phyloP scores from a whole-genome alignment of 768 basidiomycete genomes.

The Pholiota molesta region DNA sequence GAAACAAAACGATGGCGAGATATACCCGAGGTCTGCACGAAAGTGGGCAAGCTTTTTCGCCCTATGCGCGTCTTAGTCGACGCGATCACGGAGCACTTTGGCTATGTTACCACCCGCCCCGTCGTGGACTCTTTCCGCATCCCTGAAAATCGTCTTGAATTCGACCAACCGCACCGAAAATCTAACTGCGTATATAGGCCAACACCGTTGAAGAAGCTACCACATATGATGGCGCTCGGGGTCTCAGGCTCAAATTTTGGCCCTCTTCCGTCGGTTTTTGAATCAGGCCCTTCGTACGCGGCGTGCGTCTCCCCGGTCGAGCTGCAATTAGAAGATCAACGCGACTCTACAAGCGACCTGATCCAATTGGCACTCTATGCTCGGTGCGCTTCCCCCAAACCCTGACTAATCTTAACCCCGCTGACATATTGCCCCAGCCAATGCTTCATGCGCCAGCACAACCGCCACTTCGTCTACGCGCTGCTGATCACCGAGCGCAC shows the following conservation, averaged over 20 bases:
- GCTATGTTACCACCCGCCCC: not conserved
- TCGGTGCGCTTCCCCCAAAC: constrained; percentile 5
- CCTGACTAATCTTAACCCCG: too few relatives aligned
- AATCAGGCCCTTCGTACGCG: constrained; percentile 3
- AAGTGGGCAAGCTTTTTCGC: not conserved
- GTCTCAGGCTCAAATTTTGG: constrained; percentile 3
- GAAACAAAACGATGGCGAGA: not conserved
- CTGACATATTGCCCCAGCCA: constrained; percentile 5
- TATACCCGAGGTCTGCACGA: not conserved
- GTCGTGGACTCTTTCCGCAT: constrained; percentile 1
- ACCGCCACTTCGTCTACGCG: constrained; percentile 23
- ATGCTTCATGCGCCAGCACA: constrained; percentile 23
- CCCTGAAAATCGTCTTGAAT: not conserved
- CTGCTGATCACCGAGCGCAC: constrained; percentile 16
- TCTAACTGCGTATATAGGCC: too few relatives aligned
- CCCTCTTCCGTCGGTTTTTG: not conserved
- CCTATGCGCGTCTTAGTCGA: constrained; percentile 1
- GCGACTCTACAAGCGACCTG: not conserved
- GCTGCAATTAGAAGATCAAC: constrained; percentile 6
- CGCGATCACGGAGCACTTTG: not conserved
- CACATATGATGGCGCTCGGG: constrained; percentile 2
- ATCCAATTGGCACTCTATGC: constrained; percentile 21
- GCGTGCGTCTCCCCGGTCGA: constrained; percentile 12
- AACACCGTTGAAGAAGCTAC: not conserved
- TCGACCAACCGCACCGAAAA: not conserved